These are phyloP conservation scores for Vanilla planifolia DNA, from an alignment of 106 monocot species.

Conservation along the genomic window DNA sequence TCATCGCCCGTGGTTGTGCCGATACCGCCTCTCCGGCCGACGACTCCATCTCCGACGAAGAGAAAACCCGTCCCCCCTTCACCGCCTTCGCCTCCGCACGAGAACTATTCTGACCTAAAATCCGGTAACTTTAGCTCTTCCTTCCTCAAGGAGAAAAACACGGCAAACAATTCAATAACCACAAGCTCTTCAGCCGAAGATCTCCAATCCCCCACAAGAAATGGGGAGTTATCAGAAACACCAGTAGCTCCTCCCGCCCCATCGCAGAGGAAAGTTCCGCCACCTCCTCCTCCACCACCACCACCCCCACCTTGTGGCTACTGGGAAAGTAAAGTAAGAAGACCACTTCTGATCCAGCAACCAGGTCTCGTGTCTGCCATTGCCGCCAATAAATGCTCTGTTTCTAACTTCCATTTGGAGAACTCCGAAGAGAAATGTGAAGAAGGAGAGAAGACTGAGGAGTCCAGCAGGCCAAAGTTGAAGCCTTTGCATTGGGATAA, in stretches of 20 bases:
- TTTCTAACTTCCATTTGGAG: background rate
- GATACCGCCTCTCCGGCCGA: slow-evolving; percentile 13
- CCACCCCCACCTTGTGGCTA: slow-evolving; percentile 24
- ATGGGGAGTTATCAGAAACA: background rate
- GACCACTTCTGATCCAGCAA: background rate
- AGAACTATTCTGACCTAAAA: slow-evolving; percentile 5
- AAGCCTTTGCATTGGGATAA: slow-evolving; percentile 78
- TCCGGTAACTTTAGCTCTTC: no score
- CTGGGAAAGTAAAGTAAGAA: no score
- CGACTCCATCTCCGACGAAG: slow-evolving; percentile 38
- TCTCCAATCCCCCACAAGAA: no score
- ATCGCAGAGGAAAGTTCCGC: background rate
- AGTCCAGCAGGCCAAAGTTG: slow-evolving; percentile 33
- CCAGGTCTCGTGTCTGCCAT: no score
- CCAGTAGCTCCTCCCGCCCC: background rate
- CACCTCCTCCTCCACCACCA: slow-evolving; percentile 18
- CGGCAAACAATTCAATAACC: no score
- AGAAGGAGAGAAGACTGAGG: slow-evolving; percentile 15
- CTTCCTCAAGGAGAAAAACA: no score
- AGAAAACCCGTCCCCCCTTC: slow-evolving; percentile 36
- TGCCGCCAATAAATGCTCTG: no score
- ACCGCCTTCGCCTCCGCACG: slow-evolving; percentile 30
- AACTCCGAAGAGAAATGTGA: slow-evolving; percentile 1
- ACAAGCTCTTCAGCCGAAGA: background rate
- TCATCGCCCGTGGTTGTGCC: slow-evolving; percentile 19